Base-by-base conservation (phyloP, 2,329 filamentous ascomycete genomes). In the Berkeleyomyces basicola region DNA sequence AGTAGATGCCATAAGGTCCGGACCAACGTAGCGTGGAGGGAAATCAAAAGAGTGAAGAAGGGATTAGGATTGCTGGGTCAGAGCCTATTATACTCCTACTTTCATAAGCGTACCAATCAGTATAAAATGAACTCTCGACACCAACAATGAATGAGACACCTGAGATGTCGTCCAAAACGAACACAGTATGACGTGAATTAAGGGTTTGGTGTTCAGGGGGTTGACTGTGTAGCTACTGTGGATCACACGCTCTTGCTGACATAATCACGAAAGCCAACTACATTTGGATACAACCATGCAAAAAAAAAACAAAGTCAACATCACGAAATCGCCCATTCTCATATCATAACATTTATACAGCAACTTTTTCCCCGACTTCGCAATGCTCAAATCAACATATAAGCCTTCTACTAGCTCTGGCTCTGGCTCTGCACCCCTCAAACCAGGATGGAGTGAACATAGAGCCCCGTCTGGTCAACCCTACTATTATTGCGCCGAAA, bases 381-480 rank as follows among this genome's bases (percentile, higher is more conserved):
- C 40, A 42, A 90, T 90, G 86, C 76, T 92, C 58, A 90, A 84
- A 70, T 88, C 86, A 23, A 91, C 88, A n/a, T 84, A 91, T 73
- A 83, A 81, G 65, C 78, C 83, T 31, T 79, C 80, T 7, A 68
- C 74, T 57, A 71, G 72, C 62, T 65, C 74, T 6, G 67, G 68
- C 16, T 71, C 75, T 7, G 59, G 53, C 4, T 57, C 47, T 44
- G 77, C 82, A 55, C 82, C 87, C 43, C 77, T 96, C 0, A 86
- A 85, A 37, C 78, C 85, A 51, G 90, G 89, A 66, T 96, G 91
- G 91, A 89, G 87, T n/a, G 88, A 95, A 73, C 90, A 96, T 75
- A 91, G 85, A 74, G 90, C 91, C 61, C 91, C 90, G 4, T 86
- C 86, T 59, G 90, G 90, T 3, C 90, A 96, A 72, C 79, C 80